These are phyloP conservation scores for Suillus luteus DNA, from an alignment of 768 basidiomycete genomes.

Conservation along the genomic window DNA sequence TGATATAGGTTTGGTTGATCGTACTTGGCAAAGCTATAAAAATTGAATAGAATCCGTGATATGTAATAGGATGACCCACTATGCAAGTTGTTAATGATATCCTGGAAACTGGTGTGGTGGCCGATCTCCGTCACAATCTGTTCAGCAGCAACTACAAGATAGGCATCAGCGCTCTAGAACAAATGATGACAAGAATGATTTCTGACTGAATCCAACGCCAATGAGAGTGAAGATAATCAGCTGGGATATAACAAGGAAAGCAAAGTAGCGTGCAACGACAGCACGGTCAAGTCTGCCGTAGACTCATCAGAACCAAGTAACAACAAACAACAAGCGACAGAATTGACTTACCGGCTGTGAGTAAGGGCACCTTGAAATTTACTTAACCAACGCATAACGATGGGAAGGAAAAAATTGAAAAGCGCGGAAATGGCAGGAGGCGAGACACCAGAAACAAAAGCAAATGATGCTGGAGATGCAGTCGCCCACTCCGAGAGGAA, in stretches of 20 bases:
- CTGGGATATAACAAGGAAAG: constrained; percentile 93
- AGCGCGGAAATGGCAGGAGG: constrained; percentile 87
- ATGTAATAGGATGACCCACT: constrained; percentile 29
- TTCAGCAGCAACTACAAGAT: constrained; percentile 33
- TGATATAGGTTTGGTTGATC: constrained; percentile 88
- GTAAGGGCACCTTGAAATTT: constrained; percentile 61
- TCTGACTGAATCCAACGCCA: constrained; percentile 82
- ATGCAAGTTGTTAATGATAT: constrained; percentile 48
- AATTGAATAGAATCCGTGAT: constrained; percentile 6
- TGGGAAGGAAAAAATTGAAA: constrained; percentile 89
- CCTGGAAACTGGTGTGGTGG: constrained; percentile 44
- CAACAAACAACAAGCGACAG: not conserved
- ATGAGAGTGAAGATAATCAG: constrained; percentile 93
- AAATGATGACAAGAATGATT: constrained; percentile 14
- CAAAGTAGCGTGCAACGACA: constrained; percentile 89
- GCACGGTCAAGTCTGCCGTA: constrained; percentile 78
- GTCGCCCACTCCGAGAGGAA: constrained; percentile 77
- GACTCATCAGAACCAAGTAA: constrained; percentile 9
- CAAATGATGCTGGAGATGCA: constrained; percentile 67
- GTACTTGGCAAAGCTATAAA: constrained; percentile 59
- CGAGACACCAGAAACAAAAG: constrained; percentile 87
- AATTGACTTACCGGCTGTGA: constrained; percentile 30
- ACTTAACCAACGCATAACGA: constrained; percentile 84
- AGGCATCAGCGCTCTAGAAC: not conserved
- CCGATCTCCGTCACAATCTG: constrained; percentile 52